A percentile compares a stretch with the other conserved stretches of the same genome.
Evolutionary conservation across 2,329 filamentous ascomycete species (phyloP).

Genomic region (Fusarium continuum): DNA sequence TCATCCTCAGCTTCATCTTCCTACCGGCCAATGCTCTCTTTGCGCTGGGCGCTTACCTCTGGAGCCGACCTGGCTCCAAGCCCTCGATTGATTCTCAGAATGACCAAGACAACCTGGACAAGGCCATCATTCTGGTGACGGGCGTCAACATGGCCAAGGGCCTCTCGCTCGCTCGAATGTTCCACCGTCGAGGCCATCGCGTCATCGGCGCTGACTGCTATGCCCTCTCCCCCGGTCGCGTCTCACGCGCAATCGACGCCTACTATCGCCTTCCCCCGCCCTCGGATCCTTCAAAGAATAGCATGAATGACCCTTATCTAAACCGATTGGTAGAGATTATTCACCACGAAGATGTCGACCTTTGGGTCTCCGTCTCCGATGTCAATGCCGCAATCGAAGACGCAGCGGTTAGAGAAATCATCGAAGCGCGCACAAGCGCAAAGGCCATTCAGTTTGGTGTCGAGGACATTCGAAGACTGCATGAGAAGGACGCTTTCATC

Average conservation of each 20-base stretch:
- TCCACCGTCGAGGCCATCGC: constrained; percentile 71
- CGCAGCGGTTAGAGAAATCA: constrained; percentile 67
- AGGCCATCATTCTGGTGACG: constrained; percentile 71
- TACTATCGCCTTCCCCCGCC: constrained; percentile 61
- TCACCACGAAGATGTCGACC: constrained; percentile 66
- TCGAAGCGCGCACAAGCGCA: constrained; percentile 67
- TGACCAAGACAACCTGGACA: constrained; percentile 10
- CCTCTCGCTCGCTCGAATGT: constrained; percentile 70
- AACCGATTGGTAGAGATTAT: constrained; percentile 67
- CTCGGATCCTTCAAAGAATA: constrained; percentile 12
- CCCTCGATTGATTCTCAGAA: background rate
- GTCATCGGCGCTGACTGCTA: constrained; percentile 77
- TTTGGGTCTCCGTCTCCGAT: constrained; percentile 81
- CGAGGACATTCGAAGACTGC: constrained; percentile 64
- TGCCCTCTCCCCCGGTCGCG: constrained; percentile 61
- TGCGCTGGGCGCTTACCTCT: constrained; percentile 16
- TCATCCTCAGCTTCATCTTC: constrained; percentile 24
- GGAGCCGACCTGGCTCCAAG: background rate
- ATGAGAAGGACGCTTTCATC: constrained; percentile 74
- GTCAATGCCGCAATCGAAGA: constrained; percentile 73
- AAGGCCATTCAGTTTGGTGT: constrained; percentile 71
- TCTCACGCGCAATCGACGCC: constrained; percentile 63
- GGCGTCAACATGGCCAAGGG: constrained; percentile 79
- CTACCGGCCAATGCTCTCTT: constrained; percentile 2
- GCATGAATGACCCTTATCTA: constrained; percentile 60